A percentile compares a stretch with the other conserved stretches of the same genome.
Evolutionary conservation across 768 basidiomycete species (phyloP).

Genomic region (Tremella yokohamensis): DNA sequence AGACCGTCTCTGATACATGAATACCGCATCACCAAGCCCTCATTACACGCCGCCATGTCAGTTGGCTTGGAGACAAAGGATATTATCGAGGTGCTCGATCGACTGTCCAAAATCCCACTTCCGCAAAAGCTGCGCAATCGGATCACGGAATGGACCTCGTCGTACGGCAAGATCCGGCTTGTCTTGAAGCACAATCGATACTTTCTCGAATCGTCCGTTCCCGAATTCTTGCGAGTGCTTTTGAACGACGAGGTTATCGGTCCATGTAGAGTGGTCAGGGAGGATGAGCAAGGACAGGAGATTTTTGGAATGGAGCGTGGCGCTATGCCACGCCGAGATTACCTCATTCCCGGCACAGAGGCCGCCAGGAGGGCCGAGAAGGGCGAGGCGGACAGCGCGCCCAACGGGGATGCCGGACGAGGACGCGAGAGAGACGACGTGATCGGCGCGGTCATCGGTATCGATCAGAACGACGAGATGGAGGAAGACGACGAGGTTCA

Average conservation of each 20-base stretch:
- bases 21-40: constrained; percentile 97
- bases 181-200: constrained; percentile 98
- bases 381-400: constrained; percentile 50
- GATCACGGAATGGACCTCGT: constrained; percentile 88
- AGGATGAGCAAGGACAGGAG: constrained; percentile 47
- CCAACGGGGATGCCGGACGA: constrained; percentile 48
- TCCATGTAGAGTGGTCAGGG: constrained; percentile 54
- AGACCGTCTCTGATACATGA: constrained; percentile 98
- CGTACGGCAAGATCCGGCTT: constrained; percentile 97
- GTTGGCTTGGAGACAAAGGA: constrained; percentile 97
- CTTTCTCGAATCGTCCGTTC: constrained; percentile 91
- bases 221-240: constrained; percentile 81
- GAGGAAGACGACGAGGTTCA: constrained; percentile 98
- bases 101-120: constrained; percentile 73
- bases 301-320: constrained; percentile 68
- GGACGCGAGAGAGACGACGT: constrained; percentile 58
- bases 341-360: constrained; percentile 80
- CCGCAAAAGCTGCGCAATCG: constrained; percentile 78
- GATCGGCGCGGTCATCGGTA: constrained; percentile 93
- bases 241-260: constrained; percentile 73
- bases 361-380: constrained; percentile 54
- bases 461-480: constrained; percentile 83
- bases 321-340: constrained; percentile 80
- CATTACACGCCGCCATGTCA: constrained; percentile 95
- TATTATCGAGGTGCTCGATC: constrained; percentile 79